Percentiles rank a stretch among this genome's conserved stretches.
phyloP scores from a whole-genome alignment of 441 rosid species.

The Croton laevigatus region DNA sequence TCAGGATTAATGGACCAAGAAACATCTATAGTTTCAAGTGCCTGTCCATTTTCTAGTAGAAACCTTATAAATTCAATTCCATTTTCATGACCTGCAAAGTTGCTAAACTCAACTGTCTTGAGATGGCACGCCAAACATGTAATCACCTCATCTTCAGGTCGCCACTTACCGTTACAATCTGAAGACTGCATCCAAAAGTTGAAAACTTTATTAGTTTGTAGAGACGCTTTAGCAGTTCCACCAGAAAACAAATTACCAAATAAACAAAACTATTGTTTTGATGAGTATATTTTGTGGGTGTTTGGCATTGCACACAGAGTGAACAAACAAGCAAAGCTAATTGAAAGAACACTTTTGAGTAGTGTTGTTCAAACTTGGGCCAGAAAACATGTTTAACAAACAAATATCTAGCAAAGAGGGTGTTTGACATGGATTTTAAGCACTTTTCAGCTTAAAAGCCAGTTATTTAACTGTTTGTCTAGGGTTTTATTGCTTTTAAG shows the following conservation, averaged over 20 bases:
- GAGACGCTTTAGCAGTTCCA: background rate
- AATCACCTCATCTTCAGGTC: background rate
- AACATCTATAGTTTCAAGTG: background rate
- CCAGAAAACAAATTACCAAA: background rate
- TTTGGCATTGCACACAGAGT: background rate
- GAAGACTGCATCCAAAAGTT: background rate
- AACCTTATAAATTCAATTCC: background rate
- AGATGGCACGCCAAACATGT: conserved; percentile 10
- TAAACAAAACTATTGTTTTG: background rate
- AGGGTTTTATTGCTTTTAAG: too few relatives aligned
- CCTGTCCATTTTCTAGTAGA: background rate
- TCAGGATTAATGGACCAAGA: background rate
- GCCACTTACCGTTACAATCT: background rate
- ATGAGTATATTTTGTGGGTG: background rate
- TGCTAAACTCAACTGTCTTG: background rate
- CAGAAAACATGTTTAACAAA: too few relatives aligned
- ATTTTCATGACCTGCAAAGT: conserved; percentile 1
- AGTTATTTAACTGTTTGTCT: too few relatives aligned
- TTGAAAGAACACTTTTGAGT: background rate
- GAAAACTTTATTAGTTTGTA: background rate
- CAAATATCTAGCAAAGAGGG: too few relatives aligned
- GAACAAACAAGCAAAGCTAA: background rate
- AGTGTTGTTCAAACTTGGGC: too few relatives aligned
- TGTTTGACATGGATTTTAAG: too few relatives aligned
- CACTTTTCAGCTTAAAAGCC: too few relatives aligned